Evolutionary conservation across 2,329 filamentous ascomycete species (phyloP).

Genomic region (Penicillium sp.): DNA sequence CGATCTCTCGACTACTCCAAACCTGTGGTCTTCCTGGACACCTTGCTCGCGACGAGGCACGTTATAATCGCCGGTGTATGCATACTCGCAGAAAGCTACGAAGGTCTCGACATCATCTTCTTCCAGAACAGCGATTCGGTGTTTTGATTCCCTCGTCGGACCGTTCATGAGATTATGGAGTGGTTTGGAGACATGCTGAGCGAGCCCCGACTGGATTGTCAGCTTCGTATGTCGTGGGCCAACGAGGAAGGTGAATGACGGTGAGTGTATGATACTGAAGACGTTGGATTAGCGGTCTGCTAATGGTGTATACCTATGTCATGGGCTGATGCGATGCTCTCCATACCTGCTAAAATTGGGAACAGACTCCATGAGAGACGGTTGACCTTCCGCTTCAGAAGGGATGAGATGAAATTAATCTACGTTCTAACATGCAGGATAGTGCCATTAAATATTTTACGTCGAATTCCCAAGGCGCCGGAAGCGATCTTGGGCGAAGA

Average conservation of each 20-base stretch:
- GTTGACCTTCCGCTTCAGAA: constrained; percentile 5
- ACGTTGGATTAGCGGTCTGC: neutral
- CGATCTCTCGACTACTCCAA: constrained; percentile 10
- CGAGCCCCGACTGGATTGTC: constrained; percentile 40
- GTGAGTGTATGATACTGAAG: constrained; percentile 37
- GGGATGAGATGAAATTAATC: neutral
- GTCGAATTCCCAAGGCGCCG: neutral
- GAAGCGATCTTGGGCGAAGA: neutral
- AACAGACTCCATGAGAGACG: constrained; percentile 21
- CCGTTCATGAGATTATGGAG: constrained; percentile 41
- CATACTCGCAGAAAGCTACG: constrained; percentile 43
- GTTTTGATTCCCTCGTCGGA: constrained; percentile 38
- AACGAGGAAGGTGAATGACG: constrained; percentile 41
- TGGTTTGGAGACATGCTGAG: constrained; percentile 38
- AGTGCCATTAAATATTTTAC: constrained; percentile 3
- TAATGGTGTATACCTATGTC: neutral
- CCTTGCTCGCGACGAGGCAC: constrained; percentile 22
- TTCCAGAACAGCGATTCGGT: constrained; percentile 37
- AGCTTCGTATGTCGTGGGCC: constrained; percentile 40
- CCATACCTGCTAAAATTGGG: constrained; percentile 32
- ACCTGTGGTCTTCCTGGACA: constrained; percentile 15
- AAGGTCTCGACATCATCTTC: constrained; percentile 45
- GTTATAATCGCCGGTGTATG: constrained; percentile 43
- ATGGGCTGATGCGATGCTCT: neutral
- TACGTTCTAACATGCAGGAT: neutral